phyloP scores from a whole-genome alignment of 768 basidiomycete genomes.

The Tulasnella sp. region DNA sequence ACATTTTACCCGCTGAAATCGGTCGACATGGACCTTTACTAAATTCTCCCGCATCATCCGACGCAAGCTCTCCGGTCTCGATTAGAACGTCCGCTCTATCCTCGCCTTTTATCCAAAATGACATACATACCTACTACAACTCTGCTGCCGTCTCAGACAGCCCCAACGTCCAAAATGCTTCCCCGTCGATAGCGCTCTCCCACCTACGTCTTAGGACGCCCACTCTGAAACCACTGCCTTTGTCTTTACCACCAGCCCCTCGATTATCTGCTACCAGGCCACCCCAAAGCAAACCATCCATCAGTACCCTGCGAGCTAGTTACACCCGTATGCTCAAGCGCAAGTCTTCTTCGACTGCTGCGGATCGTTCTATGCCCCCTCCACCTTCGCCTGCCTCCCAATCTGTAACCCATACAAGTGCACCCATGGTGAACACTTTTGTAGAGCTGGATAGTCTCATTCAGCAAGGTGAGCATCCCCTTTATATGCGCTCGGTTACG shows the following conservation, averaged over 20 bases:
- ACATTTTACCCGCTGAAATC: background rate
- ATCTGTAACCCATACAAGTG: background rate
- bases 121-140: background rate
- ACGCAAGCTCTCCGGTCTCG: background rate
- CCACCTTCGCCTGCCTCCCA: background rate
- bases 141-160: slow-evolving; percentile 12
- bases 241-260: slow-evolving; percentile 11
- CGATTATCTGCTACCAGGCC: background rate
- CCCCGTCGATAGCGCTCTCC: slow-evolving; percentile 6
- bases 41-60: background rate
- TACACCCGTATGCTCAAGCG: background rate
- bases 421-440: background rate
- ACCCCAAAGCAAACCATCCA: background rate
- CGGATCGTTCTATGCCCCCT: background rate
- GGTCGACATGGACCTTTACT: background rate
- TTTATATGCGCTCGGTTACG: background rate
- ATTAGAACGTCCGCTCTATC: background rate
- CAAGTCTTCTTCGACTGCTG: background rate
- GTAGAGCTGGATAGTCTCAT: background rate
- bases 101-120: background rate
- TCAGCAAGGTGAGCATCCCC: slow-evolving; percentile 8
- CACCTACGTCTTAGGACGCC: slow-evolving; percentile 8
- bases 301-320: background rate
- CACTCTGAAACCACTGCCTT: background rate
- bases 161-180: slow-evolving; percentile 5